Percentiles rank a stretch among this genome's conserved stretches.
These are phyloP conservation scores for Talaromyces rugulosus DNA, from an alignment of 2,329 filamentous ascomycete species.

Conservation along the genomic window DNA sequence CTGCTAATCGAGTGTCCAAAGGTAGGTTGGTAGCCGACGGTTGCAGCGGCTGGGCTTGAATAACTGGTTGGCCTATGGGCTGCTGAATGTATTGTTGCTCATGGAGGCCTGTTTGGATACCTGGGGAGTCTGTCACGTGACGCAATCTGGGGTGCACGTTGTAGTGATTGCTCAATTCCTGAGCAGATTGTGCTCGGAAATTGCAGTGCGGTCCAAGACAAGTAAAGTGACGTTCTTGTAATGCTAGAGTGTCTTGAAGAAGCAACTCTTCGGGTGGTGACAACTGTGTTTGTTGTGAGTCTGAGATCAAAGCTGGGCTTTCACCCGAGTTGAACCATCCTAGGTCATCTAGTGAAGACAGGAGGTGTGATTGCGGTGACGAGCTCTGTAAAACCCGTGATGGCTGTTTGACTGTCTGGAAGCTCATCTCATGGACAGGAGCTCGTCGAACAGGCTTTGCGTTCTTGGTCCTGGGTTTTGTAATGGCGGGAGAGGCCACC, in stretches of 20 bases:
- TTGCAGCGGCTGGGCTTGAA: neutral
- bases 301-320: neutral
- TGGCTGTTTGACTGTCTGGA: neutral
- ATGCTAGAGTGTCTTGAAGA: neutral
- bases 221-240: neutral
- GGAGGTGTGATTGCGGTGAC: neutral
- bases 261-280: neutral
- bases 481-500: constrained; percentile 14
- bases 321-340: neutral
- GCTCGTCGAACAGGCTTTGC: neutral
- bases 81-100: neutral
- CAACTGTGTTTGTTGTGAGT: neutral
- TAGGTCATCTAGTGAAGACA: neutral
- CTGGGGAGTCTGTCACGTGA: neutral
- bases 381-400: neutral
- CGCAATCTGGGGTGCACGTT: neutral
- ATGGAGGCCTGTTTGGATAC: neutral
- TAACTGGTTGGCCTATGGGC: neutral
- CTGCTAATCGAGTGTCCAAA: neutral
- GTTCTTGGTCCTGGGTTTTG: neutral
- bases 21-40: neutral
- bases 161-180: neutral
- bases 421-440: neutral
- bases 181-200: neutral
- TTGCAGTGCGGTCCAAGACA: neutral